Percentiles rank a stretch among this genome's conserved stretches.
These are phyloP conservation scores for Fusarium sp. DNA, from an alignment of 2,329 filamentous ascomycete genomes.

Conservation along the genomic window DNA sequence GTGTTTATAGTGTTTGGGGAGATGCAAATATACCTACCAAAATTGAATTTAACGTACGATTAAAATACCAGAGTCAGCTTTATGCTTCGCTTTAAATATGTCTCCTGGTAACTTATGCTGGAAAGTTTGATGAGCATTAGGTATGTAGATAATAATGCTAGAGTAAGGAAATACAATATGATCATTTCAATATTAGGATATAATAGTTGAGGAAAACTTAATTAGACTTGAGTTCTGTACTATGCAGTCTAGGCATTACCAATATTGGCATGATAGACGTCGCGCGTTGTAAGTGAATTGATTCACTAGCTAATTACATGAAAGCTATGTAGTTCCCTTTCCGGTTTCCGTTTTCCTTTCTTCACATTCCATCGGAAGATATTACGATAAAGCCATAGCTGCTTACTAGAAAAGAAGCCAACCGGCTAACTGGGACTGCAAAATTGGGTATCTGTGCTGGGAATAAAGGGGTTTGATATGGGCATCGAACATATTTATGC, in stretches of 20 bases:
- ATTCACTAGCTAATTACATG: constrained; percentile 25
- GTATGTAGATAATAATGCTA: background rate
- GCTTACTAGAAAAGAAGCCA: constrained; percentile 3
- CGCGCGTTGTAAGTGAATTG: constrained; percentile 3
- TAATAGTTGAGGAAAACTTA: background rate
- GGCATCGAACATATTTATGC: constrained; percentile 16
- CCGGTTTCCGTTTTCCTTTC: constrained; percentile 2
- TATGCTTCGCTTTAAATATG: background rate
- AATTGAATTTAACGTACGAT: constrained; percentile 12
- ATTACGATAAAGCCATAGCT: constrained; percentile 1
- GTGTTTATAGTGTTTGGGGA: constrained; percentile 3
- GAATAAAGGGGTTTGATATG: constrained; percentile 3
- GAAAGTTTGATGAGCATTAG: too few species aligned
- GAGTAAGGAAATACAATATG: background rate
- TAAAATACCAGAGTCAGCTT: background rate
- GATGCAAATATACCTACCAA: constrained; percentile 49
- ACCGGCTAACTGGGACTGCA: background rate
- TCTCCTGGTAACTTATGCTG: too few species aligned
- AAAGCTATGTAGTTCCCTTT: constrained; percentile 15
- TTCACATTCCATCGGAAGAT: constrained; percentile 15
- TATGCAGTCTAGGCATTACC: too few species aligned
- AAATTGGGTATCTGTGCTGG: constrained; percentile 30
- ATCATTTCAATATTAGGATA: background rate
- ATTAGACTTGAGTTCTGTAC: too few species aligned
- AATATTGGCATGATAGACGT: background rate